Evolutionary conservation across 441 rosid genomes (phyloP).

Genomic region (Adansonia grandidieri): DNA sequence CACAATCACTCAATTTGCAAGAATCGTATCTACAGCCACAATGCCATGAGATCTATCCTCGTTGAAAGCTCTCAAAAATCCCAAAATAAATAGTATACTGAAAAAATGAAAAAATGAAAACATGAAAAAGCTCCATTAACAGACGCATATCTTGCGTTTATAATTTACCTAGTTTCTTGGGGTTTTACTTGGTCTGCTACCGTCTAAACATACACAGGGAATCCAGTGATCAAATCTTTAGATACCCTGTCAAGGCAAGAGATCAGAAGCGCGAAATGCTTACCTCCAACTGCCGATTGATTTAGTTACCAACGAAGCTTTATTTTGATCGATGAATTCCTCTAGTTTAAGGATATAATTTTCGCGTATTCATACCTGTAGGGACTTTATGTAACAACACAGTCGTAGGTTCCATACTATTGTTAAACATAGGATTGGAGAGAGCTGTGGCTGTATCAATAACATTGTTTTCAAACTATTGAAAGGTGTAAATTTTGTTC

Average conservation of each 20-base stretch:
- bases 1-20: neutral
- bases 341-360: neutral
- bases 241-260: neutral
- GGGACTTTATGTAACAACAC: neutral
- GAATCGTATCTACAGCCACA: too few species aligned
- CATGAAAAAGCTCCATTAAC: conserved; percentile 36
- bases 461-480: too few species aligned
- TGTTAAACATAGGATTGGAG: conserved; percentile 17
- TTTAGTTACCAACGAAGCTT: neutral
- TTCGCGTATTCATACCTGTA: neutral
- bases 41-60: neutral
- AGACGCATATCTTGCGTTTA: conserved; percentile 56
- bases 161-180: conserved; percentile 63
- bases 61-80: neutral
- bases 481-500: neutral
- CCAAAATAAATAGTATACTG: too few species aligned
- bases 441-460: neutral
- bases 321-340: neutral
- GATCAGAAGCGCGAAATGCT: neutral
- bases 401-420: neutral
- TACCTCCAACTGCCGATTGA: neutral
- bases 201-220: conserved; percentile 42
- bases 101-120: neutral
- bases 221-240: conserved; percentile 23
- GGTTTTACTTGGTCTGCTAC: conserved; percentile 38